Evolutionary conservation across 495 filamentous ascomycete genomes (phyloP), one percentile per base, ranked within the genome.

Genomic region (Aspergillus bridgeri): DNA sequence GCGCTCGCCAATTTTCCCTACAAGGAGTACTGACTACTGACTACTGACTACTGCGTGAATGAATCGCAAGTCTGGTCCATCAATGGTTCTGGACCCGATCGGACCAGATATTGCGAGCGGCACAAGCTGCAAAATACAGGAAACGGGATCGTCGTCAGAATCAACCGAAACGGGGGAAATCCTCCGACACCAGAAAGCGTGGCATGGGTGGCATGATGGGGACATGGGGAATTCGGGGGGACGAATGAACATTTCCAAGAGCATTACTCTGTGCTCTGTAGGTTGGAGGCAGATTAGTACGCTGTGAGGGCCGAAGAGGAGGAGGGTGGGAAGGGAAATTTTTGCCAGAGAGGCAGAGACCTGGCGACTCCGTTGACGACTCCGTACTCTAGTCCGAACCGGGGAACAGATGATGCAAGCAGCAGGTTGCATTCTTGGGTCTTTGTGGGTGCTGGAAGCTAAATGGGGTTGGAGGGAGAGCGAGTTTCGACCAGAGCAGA

Each of bases 131-230:
- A 15, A 13, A 24, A 23, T 25, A 42, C 8, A 15, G 33, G 22
- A 57, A 45, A 49, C 33, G 20, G n/a, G 55, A 51, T 51, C 55
- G 38, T 51, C 54, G 47, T 46, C 27, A 19, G 46, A 42, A 44
- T 15, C 29, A 57, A 24, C 46, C 18, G 9, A 51, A 47, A 50
- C 46, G 42, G 46, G 29, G 17, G 54, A 50, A 21, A 47, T 44
- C 15, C 27, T 29, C 46, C 45, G 46, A 51, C 25, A 19, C 18
- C 17, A 18, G 43, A 19, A 23, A 48, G 44, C 23, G 46, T 56
- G 44, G 44, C 22, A 50, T 38, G 48, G 7, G 48, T 38, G 29
- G 33, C 42, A 18, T 57, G 38, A 45, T 27, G 22, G 42, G 27
- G 19, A 54, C 20, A 21, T 33, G n/a, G 48, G 23, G 48, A 8